phyloP scores from a whole-genome alignment of 345 rosid species.

The Xanthoceras sorbifolium region DNA sequence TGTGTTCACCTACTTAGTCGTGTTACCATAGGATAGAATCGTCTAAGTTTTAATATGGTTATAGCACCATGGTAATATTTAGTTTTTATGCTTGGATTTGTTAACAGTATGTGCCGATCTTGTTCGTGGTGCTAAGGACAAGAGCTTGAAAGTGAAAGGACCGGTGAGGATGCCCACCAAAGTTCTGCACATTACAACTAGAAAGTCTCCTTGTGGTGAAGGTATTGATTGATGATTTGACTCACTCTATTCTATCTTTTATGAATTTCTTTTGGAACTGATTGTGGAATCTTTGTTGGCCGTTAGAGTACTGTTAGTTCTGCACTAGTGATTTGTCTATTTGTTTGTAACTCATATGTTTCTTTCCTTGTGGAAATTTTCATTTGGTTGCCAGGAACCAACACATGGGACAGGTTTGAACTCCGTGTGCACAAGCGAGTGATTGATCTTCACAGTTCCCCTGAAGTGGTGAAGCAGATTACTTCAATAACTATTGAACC shows the following conservation, averaged over 20 bases:
- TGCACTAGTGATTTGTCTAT: background rate
- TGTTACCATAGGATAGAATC: background rate
- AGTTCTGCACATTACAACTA: conserved; percentile 46
- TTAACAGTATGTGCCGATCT: conserved; percentile 42
- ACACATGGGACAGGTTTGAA: conserved; percentile 67
- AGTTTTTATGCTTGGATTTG: background rate
- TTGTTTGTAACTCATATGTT: background rate
- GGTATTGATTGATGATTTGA: conserved; percentile 25
- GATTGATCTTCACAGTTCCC: conserved; percentile 64
- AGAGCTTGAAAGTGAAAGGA: conserved; percentile 46
- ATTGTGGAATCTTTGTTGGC: background rate
- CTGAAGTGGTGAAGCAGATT: conserved; percentile 70
- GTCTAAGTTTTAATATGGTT: background rate
- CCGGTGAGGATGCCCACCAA: conserved; percentile 54
- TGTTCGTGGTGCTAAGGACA: conserved; percentile 49
- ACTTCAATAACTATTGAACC: conserved; percentile 66
- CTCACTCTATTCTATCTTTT: background rate
- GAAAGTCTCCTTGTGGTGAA: conserved; percentile 58
- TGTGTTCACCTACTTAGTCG: background rate
- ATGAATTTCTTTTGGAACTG: background rate
- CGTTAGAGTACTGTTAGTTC: background rate
- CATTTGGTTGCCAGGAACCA: conserved; percentile 44
- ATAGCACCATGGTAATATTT: background rate
- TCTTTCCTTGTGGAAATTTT: background rate
- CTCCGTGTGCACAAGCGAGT: conserved; percentile 63